Evolutionary conservation across 441 rosid genomes (phyloP).

Genomic region (Pelargonium citronellum): DNA sequence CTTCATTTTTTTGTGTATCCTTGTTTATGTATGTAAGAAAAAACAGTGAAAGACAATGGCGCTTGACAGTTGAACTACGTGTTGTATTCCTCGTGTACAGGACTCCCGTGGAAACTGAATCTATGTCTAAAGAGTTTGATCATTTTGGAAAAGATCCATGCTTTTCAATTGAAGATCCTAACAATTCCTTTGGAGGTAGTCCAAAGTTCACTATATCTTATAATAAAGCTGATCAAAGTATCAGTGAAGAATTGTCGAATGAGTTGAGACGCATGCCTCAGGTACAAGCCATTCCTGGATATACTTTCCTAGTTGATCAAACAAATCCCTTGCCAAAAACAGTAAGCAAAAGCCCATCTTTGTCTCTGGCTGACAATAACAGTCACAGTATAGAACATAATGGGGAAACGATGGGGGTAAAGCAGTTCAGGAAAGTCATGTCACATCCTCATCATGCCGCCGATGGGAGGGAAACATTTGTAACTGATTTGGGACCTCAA

Average conservation of each 20-base stretch:
- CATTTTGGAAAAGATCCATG: slow-evolving; percentile 44
- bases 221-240: too few species aligned
- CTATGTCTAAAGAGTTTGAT: slow-evolving; percentile 53
- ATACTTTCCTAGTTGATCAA: slow-evolving; percentile 52
- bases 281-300: slow-evolving; percentile 44
- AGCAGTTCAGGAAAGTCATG: slow-evolving; percentile 42
- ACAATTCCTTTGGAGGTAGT: slow-evolving; percentile 46
- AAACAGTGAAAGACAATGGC: neutral
- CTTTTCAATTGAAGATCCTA: slow-evolving; percentile 51
- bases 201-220: slow-evolving; percentile 56
- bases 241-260: slow-evolving; percentile 16
- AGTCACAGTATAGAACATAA: slow-evolving; percentile 18
- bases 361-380: slow-evolving; percentile 25
- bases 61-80: neutral
- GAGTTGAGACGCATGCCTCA: slow-evolving; percentile 48
- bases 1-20: neutral
- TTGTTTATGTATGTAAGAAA: neutral
- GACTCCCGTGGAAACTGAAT: slow-evolving; percentile 67
- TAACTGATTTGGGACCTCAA: slow-evolving; percentile 19
- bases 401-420: slow-evolving; percentile 28
- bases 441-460: slow-evolving; percentile 37
- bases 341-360: slow-evolving; percentile 24
- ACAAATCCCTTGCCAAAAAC: slow-evolving; percentile 27
- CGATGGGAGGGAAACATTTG: slow-evolving; percentile 24
- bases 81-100: slow-evolving; percentile 32